phyloP scores from a whole-genome alignment of 441 rosid genomes.

The Brassica balearica region DNA sequence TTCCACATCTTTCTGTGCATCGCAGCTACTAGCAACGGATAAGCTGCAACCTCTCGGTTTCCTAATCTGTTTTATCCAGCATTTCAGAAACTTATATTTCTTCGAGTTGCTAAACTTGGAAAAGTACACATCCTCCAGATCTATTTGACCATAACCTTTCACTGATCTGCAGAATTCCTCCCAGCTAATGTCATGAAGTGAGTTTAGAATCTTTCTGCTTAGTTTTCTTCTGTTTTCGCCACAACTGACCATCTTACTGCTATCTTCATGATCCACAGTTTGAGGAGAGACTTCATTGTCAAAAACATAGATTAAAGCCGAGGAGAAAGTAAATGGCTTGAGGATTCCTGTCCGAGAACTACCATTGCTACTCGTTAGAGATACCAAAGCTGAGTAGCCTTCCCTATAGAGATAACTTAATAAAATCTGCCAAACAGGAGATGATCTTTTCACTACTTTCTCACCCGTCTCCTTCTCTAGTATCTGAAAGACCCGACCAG shows the following conservation, averaged over 20 bases:
- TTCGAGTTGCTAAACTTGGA: conserved; percentile 62
- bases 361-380: conserved; percentile 59
- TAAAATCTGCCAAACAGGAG: conserved; percentile 76
- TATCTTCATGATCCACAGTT: conserved; percentile 38
- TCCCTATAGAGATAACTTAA: conserved; percentile 75
- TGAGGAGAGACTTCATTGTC: conserved; percentile 43
- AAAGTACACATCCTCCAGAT: conserved; percentile 67
- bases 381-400: conserved; percentile 66
- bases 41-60: conserved; percentile 50
- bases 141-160: conserved; percentile 51
- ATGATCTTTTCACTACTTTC: conserved; percentile 47
- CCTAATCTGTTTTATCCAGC: conserved; percentile 87
- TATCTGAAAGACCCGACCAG: conserved; percentile 62
- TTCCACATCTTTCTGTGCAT: conserved; percentile 44
- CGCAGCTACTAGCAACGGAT: conserved; percentile 38
- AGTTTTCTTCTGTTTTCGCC: conserved; percentile 49
- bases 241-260: conserved; percentile 30
- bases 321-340: conserved; percentile 77
- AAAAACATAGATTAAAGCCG: conserved; percentile 59
- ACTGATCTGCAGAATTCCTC: conserved; percentile 63
- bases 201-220: conserved; percentile 46
- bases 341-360: conserved; percentile 60
- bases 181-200: conserved; percentile 63
- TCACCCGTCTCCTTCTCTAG: conserved; percentile 61
- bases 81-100: conserved; percentile 83